These are phyloP conservation scores for Cerioporus squamosus DNA, from an alignment of 1,284 basidiomycete genomes.

Conservation along the genomic window DNA sequence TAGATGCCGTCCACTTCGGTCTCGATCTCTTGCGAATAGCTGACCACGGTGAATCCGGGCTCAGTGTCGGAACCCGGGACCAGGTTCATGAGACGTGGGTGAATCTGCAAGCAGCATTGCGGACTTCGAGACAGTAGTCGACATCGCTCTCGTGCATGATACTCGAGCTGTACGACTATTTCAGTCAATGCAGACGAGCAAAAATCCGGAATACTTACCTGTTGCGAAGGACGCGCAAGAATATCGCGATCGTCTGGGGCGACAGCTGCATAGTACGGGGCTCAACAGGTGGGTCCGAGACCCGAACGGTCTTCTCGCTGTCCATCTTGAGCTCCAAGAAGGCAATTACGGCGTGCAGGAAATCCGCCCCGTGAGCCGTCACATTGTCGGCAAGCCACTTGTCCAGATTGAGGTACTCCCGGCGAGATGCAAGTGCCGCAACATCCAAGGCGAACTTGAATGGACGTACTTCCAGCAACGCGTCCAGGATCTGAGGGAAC, in stretches of 20 bases:
- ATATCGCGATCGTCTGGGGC: conserved; percentile 89
- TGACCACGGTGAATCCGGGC: conserved; percentile 90
- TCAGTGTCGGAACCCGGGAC: conserved; percentile 87
- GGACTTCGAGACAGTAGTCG: conserved; percentile 89
- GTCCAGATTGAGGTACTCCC: conserved; percentile 95
- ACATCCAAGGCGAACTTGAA: conserved; percentile 92
- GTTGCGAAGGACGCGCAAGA: conserved; percentile 85
- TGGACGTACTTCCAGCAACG: conserved; percentile 85
- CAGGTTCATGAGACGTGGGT: conserved; percentile 97
- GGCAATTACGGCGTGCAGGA: conserved; percentile 84
- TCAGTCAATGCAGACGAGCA: conserved; percentile 8
- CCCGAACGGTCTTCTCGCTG: conserved; percentile 79
- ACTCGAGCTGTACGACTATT: conserved; percentile 50
- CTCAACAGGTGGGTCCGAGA: conserved; percentile 81
- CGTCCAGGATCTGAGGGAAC: conserved; percentile 79
- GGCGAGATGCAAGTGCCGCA: conserved; percentile 89
- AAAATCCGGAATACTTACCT: conserved; percentile 46
- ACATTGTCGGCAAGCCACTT: conserved; percentile 95
- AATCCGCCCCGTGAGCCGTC: conserved; percentile 79
- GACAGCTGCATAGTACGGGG: conserved; percentile 82
- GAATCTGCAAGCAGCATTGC: conserved; percentile 95
- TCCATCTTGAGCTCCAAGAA: conserved; percentile 94
- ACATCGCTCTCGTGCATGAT: conserved; percentile 80
- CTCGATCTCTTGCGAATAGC: conserved; percentile 89
- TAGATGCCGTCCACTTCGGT: conserved; percentile 94